Base-by-base conservation (phyloP, 2,329 filamentous ascomycete genomes). In the Calonectria hongkongensis region DNA sequence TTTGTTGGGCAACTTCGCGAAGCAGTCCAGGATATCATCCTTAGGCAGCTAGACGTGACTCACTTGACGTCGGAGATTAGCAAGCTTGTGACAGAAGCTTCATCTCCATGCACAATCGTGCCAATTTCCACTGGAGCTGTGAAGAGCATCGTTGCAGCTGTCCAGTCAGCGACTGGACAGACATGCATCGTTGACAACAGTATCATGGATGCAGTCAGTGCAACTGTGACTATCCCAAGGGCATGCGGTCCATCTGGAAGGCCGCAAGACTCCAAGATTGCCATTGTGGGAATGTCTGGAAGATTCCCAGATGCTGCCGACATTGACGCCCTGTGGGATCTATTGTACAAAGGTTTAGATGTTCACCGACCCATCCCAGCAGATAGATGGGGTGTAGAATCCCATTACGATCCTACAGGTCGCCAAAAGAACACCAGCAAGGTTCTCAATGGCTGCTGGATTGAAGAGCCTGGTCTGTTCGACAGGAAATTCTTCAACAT, bases 401-500 rank as follows among this genome's bases (percentile, higher is more conserved):
- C 87, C 84, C 66, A 90, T 39, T 58, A 58, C 54, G 54, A 58
- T 58, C 54, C 54, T 41, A 58, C 54, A 41, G 54, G 54, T 58
- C 54, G 54, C 33, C 54, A 58, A 15, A 58, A 90, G 81, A 93
- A 93, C 84, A 93, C 92, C 72, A 90, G 63, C 39, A 74, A 72
- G 63, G 77, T 74, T 16, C 78, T 76, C 51, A 79, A 77, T 30
- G 80, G 82, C 16, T 81, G 80, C 74, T 81, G 91, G 84, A 89
- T 93, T 67, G 89, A 92, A 50, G 88, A 92, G 75, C 91, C 92
- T 0, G 91, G 90, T 66, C 85, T 91, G 28, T 94, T 94, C 77
- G 92, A 94, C 75, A 89, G 91, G 21, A 86, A 88, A 0, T 94
- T 94, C 85, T 94, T 94, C 88, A 92, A 93, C 82, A 93, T 94